Base-by-base conservation (phyloP, 768 basidiomycete genomes). In the Boletus patriciae region DNA sequence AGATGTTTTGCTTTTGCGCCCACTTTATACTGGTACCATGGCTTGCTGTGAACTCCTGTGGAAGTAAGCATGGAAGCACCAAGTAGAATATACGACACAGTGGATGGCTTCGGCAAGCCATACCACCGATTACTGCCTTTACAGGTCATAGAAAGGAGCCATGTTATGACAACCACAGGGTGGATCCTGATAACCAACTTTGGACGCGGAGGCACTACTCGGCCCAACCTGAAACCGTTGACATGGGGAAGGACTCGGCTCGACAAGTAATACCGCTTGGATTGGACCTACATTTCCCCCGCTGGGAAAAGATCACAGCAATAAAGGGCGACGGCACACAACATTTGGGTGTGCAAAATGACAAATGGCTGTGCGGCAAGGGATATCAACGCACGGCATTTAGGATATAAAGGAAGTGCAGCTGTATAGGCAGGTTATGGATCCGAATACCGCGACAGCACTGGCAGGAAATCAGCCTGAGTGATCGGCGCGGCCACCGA, bases 21-120 rank as follows among this genome's bases (percentile, higher is more conserved):
- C n/a, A 15, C 29, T 18, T 56, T 67, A 66, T 66, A 52, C 12
- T 29, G 46, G 21, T 4, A 8, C n/a, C 25, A 37, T 43, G 25
- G 6, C 6, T 47, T 66, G 67, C 66, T 67, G 60, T 66, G 21
- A 46, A 36, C 23, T 66, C 60, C 67, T 64, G 62, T 69, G 41
- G 47, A 54, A 31, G 10, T 33, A 54, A 31, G 12, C 27, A 69
- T 62, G 61, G 55, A 59, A 56, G 21, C 16, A 50, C 21, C 40
- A 31, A 23, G 49, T 21, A 42, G 42, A 36, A 48, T 0, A 23
- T 16, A 31, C 21, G 5, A 42, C 25, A 23, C 50, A 59, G 60
- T 58, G 63, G 54, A 62, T 62, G 55, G 50, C 60, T 45, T 16
- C 46, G 40, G 46, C 50, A 23, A 37, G 42, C 34, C 46, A 61